Evolutionary conservation across 306 rosid species (phyloP), one percentile per base, ranked within the genome.

Genomic region (Crotalaria pallida): DNA sequence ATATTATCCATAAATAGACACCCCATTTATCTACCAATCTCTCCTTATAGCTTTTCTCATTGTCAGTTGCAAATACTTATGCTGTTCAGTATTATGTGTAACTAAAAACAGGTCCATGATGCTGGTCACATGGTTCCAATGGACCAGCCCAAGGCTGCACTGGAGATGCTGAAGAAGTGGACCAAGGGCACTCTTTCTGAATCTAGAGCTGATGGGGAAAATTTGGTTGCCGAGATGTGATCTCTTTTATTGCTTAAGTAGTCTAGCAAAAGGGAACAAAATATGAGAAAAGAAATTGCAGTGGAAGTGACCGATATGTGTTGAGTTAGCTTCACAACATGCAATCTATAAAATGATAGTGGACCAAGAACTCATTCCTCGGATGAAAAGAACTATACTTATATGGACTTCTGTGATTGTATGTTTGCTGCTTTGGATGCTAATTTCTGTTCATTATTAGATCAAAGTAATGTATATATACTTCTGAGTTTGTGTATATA

Each of bases 71-170:
- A 15, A 53, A 38, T 8, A 26, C 77, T 84, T 43, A 73, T 40
- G 23, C 58, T 19, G 16, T 29, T 61, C 26, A 19, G 27, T 23
- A 36, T 44, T 57, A 3, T 63, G 58, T 73, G 68, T 58, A 34
- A 56, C 53, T 53, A 63, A 67, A 65, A 80, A 79, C 88, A 92
- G 98, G 98, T 92, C 50, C 92, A 86, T 34, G 86, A 92, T 45
- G 91, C 98, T 19, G 98, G 98, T 68, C 98, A 92, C 82, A 86
- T 92, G 98, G 98, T 92, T 73, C 98, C 98, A 6, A 89, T 92
- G 98, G 98, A 92, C 79, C 98, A 92, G 80, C 98, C 98, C 51
- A 84, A 86, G 84, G 92, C 96, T 71, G 77, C 98, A 67, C 51
- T 92, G 29, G 98, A 83, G 87, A 92, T 92, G 98, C 75, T 92